These are phyloP conservation scores for Erysiphe pulchra DNA, from an alignment of 2,329 filamentous ascomycete genomes.

Conservation along the genomic window DNA sequence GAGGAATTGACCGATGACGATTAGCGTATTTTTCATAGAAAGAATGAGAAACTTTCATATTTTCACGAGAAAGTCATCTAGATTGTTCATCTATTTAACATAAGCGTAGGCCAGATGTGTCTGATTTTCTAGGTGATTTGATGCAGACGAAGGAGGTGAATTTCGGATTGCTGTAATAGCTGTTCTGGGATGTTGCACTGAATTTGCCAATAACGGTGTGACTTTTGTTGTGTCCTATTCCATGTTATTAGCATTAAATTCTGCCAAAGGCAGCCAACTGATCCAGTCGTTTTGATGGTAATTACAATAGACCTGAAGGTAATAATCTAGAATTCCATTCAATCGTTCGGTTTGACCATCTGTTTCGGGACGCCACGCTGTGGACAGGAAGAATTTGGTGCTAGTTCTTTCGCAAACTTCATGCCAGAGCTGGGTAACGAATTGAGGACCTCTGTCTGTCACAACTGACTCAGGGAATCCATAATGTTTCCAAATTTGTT, in stretches of 20 bases:
- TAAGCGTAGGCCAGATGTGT: too few relatives aligned
- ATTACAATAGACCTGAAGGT: not conserved
- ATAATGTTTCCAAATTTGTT: not conserved
- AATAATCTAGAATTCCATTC: not conserved
- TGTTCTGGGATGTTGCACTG: too few relatives aligned
- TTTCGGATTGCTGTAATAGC: too few relatives aligned
- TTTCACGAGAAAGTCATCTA: not conserved
- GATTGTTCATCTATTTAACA: too few relatives aligned
- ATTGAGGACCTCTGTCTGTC: not conserved
- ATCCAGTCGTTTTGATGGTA: not conserved
- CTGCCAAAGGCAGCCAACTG: not conserved
- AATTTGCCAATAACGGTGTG: too few relatives aligned
- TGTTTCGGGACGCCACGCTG: not conserved
- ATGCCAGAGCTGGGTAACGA: not conserved
- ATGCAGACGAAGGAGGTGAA: too few relatives aligned
- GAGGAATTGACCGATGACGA: not conserved
- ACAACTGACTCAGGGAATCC: not conserved
- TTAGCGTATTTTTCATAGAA: not conserved
- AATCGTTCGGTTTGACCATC: not conserved
- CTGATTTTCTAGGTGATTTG: too few relatives aligned
- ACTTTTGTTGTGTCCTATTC: too few relatives aligned
- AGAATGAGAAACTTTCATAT: slow-evolving; percentile 1
- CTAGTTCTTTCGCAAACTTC: not conserved
- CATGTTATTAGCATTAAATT: not conserved
- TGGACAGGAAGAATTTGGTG: not conserved